Evolutionary conservation across 768 basidiomycete species (phyloP), one percentile per base, ranked within the genome.

Genomic region (Tricholomella constricta): DNA sequence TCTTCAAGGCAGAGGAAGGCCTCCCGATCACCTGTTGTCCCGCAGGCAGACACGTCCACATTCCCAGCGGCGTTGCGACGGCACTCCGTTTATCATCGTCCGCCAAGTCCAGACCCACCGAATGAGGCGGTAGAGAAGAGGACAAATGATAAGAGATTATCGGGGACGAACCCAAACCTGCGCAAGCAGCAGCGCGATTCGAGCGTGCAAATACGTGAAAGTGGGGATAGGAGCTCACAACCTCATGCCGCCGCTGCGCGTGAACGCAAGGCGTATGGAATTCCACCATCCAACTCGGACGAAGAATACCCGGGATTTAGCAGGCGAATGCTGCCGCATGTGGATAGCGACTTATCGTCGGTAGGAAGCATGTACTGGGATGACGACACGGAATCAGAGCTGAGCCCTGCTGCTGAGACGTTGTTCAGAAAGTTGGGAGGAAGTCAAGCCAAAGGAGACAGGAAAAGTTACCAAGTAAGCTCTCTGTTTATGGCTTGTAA

Each of bases 261-360:
- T 12, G 78, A 82, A 57, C 68, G 78, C 37, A 69, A 70, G 54
- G 79, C 76, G n/a, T 78, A 81, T 56, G 83, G 82, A 5, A 78
- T 83, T 41, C 74, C 73, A 4, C 68, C 75, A 2, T 79, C 80
- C 3, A 68, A 70, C 8, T 77, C 74, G 11, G 73, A 76, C 15
- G 71, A 65, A 35, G 56, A 64, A 9, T 60, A 59, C 26, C 60
- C 62, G 29, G 50, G 54, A 23, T 44, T 43, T 19, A 50, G 55
- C 38, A 52, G 47, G 34, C 54, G 54, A 34, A 45, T 53, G 36
- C 49, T 78, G 31, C 61, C 76, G 6, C 74, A 72, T 38, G 65
- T 71, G 2, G 79, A 82, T 15, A 84, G 82, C 45, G 76, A 78
- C 17, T 48, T 75, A 46, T 81, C 80, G 1, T 73, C 78, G 14